phyloP scores from a whole-genome alignment of 2,329 filamentous ascomycete genomes.

The Phaeoacremonium minimum region DNA sequence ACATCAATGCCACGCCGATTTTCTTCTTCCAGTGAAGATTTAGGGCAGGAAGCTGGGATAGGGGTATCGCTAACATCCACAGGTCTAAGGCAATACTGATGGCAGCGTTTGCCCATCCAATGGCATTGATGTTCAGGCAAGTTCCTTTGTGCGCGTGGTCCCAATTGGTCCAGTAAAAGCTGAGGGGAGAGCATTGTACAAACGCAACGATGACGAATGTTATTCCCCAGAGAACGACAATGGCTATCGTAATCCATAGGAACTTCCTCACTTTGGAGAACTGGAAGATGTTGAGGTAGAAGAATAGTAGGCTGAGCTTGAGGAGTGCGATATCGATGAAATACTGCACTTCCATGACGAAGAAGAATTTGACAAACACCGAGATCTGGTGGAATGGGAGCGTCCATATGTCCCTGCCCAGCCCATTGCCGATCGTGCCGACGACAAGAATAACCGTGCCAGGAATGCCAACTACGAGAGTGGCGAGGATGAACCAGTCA shows the following conservation, averaged over 20 bases:
- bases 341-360: constrained; percentile 21
- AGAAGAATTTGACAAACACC: constrained; percentile 36
- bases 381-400: constrained; percentile 1
- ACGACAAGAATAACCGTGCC: constrained; percentile 23
- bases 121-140: constrained; percentile 33
- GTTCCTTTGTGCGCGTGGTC: constrained; percentile 29
- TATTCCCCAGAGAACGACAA: constrained; percentile 13
- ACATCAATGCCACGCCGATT: constrained; percentile 35
- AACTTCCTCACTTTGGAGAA: constrained; percentile 4
- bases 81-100: constrained; percentile 37
- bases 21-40: constrained; percentile 34
- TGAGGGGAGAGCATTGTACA: constrained; percentile 33
- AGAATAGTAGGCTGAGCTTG: constrained; percentile 9
- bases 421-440: constrained; percentile 30
- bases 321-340: constrained; percentile 8
- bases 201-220: constrained; percentile 25
- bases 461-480: constrained; percentile 19
- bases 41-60: constrained; percentile 29
- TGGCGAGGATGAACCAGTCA: constrained; percentile 26
- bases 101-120: constrained; percentile 35
- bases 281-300: constrained; percentile 11
- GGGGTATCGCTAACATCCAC: constrained; percentile 34
- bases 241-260: constrained; percentile 6
- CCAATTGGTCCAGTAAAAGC: constrained; percentile 36
- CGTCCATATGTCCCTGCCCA: constrained; percentile 3